A percentile compares a stretch with the other conserved stretches of the same genome.
Conservation (phyloP, 1,139 yeast genomes). For the Hanseniaspora gamundiae region DNA sequence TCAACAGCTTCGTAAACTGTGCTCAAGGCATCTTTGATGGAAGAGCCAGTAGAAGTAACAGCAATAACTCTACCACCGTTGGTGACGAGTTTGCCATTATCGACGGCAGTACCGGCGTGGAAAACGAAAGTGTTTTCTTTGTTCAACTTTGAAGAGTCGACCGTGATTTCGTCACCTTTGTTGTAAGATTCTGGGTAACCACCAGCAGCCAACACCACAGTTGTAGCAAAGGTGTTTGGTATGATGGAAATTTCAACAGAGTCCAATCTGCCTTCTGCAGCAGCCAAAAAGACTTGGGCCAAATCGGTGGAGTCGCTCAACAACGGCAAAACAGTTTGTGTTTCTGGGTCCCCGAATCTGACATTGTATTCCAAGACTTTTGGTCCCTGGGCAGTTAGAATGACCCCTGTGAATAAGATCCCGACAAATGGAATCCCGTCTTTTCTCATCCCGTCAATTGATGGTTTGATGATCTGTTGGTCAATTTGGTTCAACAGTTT, state of each 20-base stretch:
- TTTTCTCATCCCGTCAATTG: conserved; percentile 91
- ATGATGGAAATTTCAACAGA: conserved; percentile 58
- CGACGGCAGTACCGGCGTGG: conserved; percentile 81
- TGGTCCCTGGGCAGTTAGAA: conserved; percentile 76
- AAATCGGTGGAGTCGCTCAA: conserved; percentile 75
- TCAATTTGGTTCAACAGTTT: conserved; percentile 58
- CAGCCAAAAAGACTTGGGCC: conserved; percentile 84
- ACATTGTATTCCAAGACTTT: conserved; percentile 94
- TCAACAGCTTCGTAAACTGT: conserved; percentile 80
- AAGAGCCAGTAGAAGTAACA: conserved; percentile 69
- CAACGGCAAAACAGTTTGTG: conserved; percentile 89
- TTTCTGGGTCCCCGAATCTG: conserved; percentile 98
- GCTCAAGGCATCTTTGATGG: conserved; percentile 70
- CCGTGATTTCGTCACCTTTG: conserved; percentile 76
- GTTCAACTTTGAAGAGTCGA: conserved; percentile 32
- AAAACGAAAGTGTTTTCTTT: conserved; percentile 56
- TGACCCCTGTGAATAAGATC: conserved; percentile 90
- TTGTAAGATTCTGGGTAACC: conserved; percentile 86
- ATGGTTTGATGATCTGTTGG: conserved; percentile 67
- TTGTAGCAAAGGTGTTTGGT: conserved; percentile 58
- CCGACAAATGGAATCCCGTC: conserved; percentile 97
- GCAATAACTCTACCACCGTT: conserved; percentile 97
- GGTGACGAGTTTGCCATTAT: conserved; percentile 54
- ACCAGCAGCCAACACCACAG: conserved; percentile 93
- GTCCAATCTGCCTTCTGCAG: conserved; percentile 91